phyloP scores from a whole-genome alignment of 1,284 basidiomycete species.

The Puccinia polysora region DNA sequence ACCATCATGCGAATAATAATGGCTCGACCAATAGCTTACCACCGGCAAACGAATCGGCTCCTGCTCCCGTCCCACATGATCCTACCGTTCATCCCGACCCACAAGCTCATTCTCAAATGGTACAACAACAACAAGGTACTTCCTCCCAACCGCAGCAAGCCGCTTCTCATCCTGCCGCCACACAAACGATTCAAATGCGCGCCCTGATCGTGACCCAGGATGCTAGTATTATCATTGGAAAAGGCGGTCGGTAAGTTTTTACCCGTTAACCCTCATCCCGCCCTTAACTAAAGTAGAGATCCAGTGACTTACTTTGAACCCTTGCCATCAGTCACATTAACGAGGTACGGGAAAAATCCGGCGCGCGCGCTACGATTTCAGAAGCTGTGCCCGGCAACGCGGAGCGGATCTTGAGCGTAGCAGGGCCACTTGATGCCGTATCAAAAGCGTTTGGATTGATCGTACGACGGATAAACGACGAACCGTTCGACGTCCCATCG shows the following conservation, averaged over 20 bases:
- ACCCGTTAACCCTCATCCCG: background rate
- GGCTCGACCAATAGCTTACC: conserved; percentile 1
- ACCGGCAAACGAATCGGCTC: background rate
- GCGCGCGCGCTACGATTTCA: conserved; percentile 87
- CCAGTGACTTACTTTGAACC: too few species aligned
- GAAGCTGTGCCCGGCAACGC: conserved; percentile 96
- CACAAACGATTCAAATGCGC: conserved; percentile 51
- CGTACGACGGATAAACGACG: conserved; percentile 97
- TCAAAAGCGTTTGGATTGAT: conserved; percentile 99
- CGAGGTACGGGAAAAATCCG: conserved; percentile 96
- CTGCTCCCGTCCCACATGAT: background rate
- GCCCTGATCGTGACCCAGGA: conserved; percentile 93
- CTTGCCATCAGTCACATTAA: conserved; percentile 87
- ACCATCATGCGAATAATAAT: background rate
- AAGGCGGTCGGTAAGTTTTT: conserved; percentile 61
- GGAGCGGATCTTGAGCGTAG: conserved; percentile 94
- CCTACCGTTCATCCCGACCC: conserved; percentile 4
- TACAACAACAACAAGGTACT: conserved; percentile 8
- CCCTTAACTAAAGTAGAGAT: too few species aligned
- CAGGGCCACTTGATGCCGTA: conserved; percentile 94
- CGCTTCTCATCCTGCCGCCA: conserved; percentile 15
- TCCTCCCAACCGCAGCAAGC: conserved; percentile 23
- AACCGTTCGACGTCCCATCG: conserved; percentile 94
- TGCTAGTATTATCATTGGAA: conserved; percentile 98
- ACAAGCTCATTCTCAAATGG: conserved; percentile 8